phyloP scores from a whole-genome alignment of 495 filamentous ascomycete species.

The Lophium mytilinum region DNA sequence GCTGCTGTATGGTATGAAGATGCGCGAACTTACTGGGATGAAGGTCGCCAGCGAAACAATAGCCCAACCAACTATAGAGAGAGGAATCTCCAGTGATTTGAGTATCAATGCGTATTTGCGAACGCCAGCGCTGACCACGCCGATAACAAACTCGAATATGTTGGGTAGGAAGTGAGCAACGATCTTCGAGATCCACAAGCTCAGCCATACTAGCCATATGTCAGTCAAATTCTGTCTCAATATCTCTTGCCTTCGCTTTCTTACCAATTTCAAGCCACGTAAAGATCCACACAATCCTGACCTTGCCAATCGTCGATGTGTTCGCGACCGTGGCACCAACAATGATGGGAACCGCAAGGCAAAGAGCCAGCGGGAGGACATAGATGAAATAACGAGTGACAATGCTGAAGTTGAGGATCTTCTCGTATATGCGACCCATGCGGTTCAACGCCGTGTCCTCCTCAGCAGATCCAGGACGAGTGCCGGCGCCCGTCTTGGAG shows the following conservation, averaged over 20 bases:
- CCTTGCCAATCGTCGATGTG: conserved; percentile 46
- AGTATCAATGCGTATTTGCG: conserved; percentile 86
- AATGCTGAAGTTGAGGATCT: conserved; percentile 75
- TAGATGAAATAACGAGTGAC: conserved; percentile 86
- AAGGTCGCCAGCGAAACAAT: conserved; percentile 75
- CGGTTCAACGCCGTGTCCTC: conserved; percentile 53
- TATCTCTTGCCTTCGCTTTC: not conserved
- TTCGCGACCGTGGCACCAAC: conserved; percentile 51
- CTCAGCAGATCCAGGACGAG: conserved; percentile 44
- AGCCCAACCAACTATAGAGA: conserved; percentile 83
- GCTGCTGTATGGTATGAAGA: not conserved
- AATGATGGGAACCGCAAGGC: conserved; percentile 76
- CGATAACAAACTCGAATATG: conserved; percentile 79
- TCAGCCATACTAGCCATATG: conserved; percentile 56
- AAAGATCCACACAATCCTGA: conserved; percentile 71
- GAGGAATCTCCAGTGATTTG: conserved; percentile 67
- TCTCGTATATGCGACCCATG: conserved; percentile 83
- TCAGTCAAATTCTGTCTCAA: not conserved
- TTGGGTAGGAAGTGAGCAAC: conserved; percentile 68
- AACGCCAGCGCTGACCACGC: conserved; percentile 83
- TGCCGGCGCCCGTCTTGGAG: conserved; percentile 43
- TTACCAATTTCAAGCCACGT: conserved; percentile 72
- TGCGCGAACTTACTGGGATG: conserved; percentile 40
- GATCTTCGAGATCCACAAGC: conserved; percentile 81
- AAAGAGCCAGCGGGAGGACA: conserved; percentile 64